Percentiles rank a stretch among this genome's conserved stretches.
These are phyloP conservation scores for Quercus robur DNA, from an alignment of 306 rosid species.

Conservation along the genomic window DNA sequence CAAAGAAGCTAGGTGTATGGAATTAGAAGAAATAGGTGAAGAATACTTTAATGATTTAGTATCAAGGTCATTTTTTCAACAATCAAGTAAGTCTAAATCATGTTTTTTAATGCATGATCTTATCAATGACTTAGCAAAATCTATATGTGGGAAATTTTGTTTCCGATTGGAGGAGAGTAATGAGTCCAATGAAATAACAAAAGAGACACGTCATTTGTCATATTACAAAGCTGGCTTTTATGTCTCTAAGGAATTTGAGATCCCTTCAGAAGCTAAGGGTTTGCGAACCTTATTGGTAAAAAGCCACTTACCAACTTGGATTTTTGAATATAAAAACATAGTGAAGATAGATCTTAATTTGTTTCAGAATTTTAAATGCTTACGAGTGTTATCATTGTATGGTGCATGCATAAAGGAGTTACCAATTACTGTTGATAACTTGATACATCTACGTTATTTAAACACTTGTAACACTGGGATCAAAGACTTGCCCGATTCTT, in stretches of 20 bases:
- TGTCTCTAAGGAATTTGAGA: conserved; percentile 8
- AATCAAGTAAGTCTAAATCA: not conserved
- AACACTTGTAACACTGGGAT: conserved; percentile 17
- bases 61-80: conserved; percentile 30
- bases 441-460: conserved; percentile 34
- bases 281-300: conserved; percentile 21
- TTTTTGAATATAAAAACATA: not conserved
- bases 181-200: no score
- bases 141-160: no score
- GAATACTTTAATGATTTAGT: conserved; percentile 25
- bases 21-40: conserved; percentile 9
- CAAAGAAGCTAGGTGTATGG: no score
- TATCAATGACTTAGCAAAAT: conserved; percentile 33
- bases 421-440: conserved; percentile 20
- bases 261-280: conserved; percentile 11
- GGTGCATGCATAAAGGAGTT: not conserved
- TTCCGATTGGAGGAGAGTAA: no score
- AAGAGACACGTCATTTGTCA: no score
- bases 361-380: not conserved
- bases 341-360: not conserved
- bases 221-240: not conserved
- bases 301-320: not conserved
- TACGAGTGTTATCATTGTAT: conserved; percentile 30
- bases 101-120: conserved; percentile 31
- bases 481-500: conserved; percentile 21